Percentiles rank a stretch among this genome's conserved stretches.
These are phyloP conservation scores for Irpex sp. DNA, from an alignment of 1,284 basidiomycete species.

Conservation along the genomic window DNA sequence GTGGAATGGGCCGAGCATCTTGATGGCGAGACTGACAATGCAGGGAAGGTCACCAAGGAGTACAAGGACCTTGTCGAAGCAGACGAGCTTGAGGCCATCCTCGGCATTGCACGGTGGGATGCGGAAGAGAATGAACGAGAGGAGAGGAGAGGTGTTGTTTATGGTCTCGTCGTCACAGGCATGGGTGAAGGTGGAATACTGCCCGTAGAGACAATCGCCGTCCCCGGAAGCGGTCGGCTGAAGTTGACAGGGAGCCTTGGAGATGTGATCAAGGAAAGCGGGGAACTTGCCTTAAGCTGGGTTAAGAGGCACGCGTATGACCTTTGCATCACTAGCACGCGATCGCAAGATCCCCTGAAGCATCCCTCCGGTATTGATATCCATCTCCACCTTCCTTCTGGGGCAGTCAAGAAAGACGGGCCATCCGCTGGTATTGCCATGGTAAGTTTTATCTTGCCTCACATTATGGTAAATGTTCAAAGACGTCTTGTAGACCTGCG, in stretches of 20 bases:
- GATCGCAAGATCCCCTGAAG: constrained; percentile 72
- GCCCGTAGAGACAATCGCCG: constrained; percentile 74
- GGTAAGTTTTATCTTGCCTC: constrained; percentile 34
- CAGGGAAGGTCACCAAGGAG: constrained; percentile 21
- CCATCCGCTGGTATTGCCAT: constrained; percentile 89
- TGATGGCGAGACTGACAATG: constrained; percentile 36
- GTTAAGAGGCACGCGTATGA: constrained; percentile 83
- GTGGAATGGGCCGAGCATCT: constrained; percentile 82
- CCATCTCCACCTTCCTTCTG: constrained; percentile 85
- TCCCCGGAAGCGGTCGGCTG: constrained; percentile 70
- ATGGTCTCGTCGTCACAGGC: constrained; percentile 86
- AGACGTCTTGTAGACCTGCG: constrained; percentile 54
- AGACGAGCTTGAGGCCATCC: constrained; percentile 78
- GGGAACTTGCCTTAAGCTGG: constrained; percentile 84
- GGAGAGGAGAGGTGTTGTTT: constrained; percentile 70
- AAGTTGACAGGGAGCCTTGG: constrained; percentile 82
- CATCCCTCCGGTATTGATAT: constrained; percentile 70
- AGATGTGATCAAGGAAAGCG: constrained; percentile 88
- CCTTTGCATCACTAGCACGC: constrained; percentile 68
- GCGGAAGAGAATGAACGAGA: constrained; percentile 75
- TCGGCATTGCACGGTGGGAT: constrained; percentile 82
- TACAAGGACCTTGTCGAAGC: constrained; percentile 69
- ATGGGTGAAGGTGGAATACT: constrained; percentile 86
- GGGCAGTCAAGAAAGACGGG: constrained; percentile 89
- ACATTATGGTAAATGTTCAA: neutral